Base-by-base conservation (phyloP, 1,139 yeast species). In the Barnettozyma hawaiiensis region DNA sequence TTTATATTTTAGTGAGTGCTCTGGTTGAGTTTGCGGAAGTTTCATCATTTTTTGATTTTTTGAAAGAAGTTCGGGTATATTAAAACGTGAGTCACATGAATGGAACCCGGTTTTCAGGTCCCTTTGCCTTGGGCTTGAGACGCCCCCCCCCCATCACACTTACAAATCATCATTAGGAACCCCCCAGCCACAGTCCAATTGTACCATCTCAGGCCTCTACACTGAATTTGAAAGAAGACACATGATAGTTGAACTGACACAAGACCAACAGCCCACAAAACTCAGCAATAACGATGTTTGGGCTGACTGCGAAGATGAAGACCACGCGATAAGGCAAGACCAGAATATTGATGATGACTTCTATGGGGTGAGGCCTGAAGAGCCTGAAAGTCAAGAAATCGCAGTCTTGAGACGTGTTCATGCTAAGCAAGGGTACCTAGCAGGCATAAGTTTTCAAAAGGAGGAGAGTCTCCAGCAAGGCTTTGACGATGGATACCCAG, bases 381-480 rank as follows among this genome's bases (percentile, higher is more conserved):
- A 3, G 3, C 23, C 31, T 2, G 59, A 56, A 34, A 47, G 34
- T 12, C 47, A 47, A 3, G 69, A 65, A 29, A 49, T 59, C 3
- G 55, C 57, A 23, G 64, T 65, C 20, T 55, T 75, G n/a, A 62
- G 76, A 49, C 66, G 94, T 35, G 72, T 71, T n/a, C 97, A 90
- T 57, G 71, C 71, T 19, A 85, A 85, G 51, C 82, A 83, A 47
- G 97, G 97, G 0, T 90, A 86, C 55, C 63, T 86, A 3, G 96
- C 85, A 48, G 97, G 97, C 0, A 61, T 89, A 7, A 69, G 85
- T 0, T 63, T 63, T n/a, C 76, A 87, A 4, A 82, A 85, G 53
- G 95, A 85, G 49, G 62, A 63, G 12, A 76, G 82, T 32, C 66
- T 89, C 20, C 97, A 90, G 55, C 57, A 64, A 7, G 97, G 96